Conservation (phyloP, 164 flowering plant genomes). For the Taxillus chinensis region DNA sequence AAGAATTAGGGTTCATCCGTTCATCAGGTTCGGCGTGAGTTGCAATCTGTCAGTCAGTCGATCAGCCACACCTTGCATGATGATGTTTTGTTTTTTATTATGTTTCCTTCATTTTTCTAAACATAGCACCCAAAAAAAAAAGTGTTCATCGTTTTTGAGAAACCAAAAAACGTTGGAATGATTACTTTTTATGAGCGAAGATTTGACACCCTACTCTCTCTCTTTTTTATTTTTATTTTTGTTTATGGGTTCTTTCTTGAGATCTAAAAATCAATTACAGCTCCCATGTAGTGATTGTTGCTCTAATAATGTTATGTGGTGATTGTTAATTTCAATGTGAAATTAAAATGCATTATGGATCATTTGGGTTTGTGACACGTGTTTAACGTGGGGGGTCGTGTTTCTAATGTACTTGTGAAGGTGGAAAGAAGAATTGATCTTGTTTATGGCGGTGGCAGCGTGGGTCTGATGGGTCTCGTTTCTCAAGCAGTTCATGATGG, state of each 20-base stretch:
- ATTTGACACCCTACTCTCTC: too few species aligned
- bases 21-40: conserved; percentile 43
- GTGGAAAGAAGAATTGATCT: conserved; percentile 94
- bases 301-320: too few species aligned
- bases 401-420: conserved; percentile 28
- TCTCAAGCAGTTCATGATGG: conserved; percentile 99
- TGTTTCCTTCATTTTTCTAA: conserved; percentile 1
- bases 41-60: conserved; percentile 65
- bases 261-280: too few species aligned
- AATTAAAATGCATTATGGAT: not conserved
- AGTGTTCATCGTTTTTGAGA: conserved; percentile 33
- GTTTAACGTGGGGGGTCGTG: conserved; percentile 17
- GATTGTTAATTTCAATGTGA: too few species aligned
- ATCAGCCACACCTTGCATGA: conserved; percentile 87
- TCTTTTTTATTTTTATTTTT: too few species aligned
- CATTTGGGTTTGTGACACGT: conserved; percentile 20
- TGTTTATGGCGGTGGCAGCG: conserved; percentile 98
- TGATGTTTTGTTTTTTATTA: conserved; percentile 1
- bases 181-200: conserved; percentile 19
- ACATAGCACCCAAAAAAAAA: conserved; percentile 1
- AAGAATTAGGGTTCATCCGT: conserved; percentile 26
- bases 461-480: conserved; percentile 97
- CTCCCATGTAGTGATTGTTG: too few species aligned
- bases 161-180: conserved; percentile 68
- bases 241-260: too few species aligned